Evolutionary conservation across 352 stramenopile genomes (phyloP).

Genomic region (Phytophthora melonis): DNA sequence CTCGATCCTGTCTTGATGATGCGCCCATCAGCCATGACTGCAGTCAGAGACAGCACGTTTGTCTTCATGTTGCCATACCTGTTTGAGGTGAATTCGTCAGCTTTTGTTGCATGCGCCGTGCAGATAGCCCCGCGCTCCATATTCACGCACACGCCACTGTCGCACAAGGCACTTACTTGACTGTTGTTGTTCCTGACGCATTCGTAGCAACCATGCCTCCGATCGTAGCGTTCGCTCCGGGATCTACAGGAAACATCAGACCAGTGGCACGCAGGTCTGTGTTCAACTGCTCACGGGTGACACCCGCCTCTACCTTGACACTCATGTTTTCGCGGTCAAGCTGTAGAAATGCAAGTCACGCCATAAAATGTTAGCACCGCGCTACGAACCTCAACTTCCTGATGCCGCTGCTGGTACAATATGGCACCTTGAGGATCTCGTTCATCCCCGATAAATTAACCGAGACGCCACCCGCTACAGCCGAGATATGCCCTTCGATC

Average conservation of each 20-base stretch:
- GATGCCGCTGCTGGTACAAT: background rate
- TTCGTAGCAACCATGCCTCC: constrained; percentile 94
- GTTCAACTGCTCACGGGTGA: constrained; percentile 93
- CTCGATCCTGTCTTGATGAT: constrained; percentile 89
- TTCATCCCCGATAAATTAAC: constrained; percentile 89
- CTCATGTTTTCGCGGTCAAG: constrained; percentile 74
- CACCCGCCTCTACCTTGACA: constrained; percentile 91
- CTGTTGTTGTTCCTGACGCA: constrained; percentile 88
- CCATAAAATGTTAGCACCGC: background rate
- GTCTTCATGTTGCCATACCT: constrained; percentile 94
- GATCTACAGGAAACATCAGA: constrained; percentile 96
- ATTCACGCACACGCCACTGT: no score
- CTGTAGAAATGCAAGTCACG: constrained; percentile 3
- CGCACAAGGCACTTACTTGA: constrained; percentile 69
- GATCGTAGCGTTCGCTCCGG: constrained; percentile 94
- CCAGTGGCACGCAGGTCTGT: constrained; percentile 80
- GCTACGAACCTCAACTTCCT: background rate
- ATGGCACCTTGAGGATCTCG: constrained; percentile 53
- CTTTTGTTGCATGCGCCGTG: constrained; percentile 16
- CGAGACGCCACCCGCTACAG: constrained; percentile 86
- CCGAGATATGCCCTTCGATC: constrained; percentile 95
- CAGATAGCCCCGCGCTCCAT: no score
- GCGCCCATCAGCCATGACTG: constrained; percentile 88
- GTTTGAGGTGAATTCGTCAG: background rate
- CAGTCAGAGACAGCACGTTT: constrained; percentile 93